Conservation (phyloP, 768 basidiomycete genomes). For the Botryobasidium botryosum region DNA sequence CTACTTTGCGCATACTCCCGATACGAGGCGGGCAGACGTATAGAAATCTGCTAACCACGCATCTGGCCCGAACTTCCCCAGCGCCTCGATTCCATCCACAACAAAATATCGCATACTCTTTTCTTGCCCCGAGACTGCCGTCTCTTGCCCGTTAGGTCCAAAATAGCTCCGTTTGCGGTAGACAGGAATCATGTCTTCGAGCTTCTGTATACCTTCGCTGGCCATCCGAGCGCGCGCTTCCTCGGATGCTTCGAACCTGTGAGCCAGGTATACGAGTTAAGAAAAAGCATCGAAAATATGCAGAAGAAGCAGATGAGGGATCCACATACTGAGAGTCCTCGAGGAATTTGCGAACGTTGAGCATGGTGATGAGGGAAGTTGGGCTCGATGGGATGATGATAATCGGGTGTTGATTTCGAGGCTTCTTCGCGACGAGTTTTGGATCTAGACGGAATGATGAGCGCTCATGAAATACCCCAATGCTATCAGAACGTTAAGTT, state of each 20-base stretch:
- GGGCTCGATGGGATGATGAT: constrained; percentile 96
- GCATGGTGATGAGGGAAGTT: constrained; percentile 90
- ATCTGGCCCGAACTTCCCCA: constrained; percentile 81
- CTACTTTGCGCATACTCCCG: constrained; percentile 1
- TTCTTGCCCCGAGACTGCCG: constrained; percentile 14
- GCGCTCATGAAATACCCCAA: not conserved
- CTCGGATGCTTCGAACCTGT: constrained; percentile 57
- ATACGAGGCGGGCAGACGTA: not conserved
- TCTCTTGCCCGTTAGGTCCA: constrained; percentile 46
- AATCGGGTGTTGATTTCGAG: constrained; percentile 72
- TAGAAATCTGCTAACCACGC: constrained; percentile 41
- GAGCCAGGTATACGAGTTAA: not conserved
- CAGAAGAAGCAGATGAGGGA: not conserved
- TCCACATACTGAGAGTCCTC: constrained; percentile 62
- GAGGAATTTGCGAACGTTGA: constrained; percentile 88
- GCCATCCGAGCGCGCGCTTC: constrained; percentile 39
- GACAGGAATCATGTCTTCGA: constrained; percentile 77
- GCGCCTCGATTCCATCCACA: constrained; percentile 82
- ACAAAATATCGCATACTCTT: constrained; percentile 50
- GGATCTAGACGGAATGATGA: constrained; percentile 23
- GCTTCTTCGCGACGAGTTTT: constrained; percentile 50
- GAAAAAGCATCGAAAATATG: not conserved
- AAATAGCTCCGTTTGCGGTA: constrained; percentile 64
- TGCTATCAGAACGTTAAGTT: constrained; percentile 18
- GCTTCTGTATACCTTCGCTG: constrained; percentile 50